phyloP scores from a whole-genome alignment of 371 early-diverging fungal species.

The Mucor velutinosus region DNA sequence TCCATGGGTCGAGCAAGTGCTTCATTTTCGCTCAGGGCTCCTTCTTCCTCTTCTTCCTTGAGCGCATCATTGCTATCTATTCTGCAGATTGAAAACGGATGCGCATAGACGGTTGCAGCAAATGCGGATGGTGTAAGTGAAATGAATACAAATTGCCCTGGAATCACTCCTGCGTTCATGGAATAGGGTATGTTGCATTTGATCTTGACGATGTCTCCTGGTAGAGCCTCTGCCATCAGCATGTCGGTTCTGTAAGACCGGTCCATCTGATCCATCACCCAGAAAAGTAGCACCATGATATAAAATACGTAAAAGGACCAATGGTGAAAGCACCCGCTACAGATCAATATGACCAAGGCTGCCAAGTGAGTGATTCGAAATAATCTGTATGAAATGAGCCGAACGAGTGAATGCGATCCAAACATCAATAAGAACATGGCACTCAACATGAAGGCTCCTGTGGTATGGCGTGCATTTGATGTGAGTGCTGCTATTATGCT shows the following conservation, averaged over 20 bases:
- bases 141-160: slow-evolving; percentile 37
- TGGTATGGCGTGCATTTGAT: slow-evolving; percentile 28
- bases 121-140: slow-evolving; percentile 17
- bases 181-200: slow-evolving; percentile 23
- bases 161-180: neutral
- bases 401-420: slow-evolving; percentile 40
- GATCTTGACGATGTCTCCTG: slow-evolving; percentile 28
- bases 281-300: slow-evolving; percentile 20
- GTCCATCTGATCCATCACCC: slow-evolving; percentile 36
- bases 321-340: slow-evolving; percentile 34
- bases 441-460: slow-evolving; percentile 24
- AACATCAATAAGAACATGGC: slow-evolving; percentile 19
- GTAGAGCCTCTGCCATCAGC: slow-evolving; percentile 19
- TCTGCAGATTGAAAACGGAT: slow-evolving; percentile 45
- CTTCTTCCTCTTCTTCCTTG: neutral
- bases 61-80: slow-evolving; percentile 6
- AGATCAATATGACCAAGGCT: slow-evolving; percentile 21
- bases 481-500: slow-evolving; percentile 14
- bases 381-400: slow-evolving; percentile 32
- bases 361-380: slow-evolving; percentile 37
- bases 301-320: slow-evolving; percentile 40
- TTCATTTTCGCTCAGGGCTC: neutral
- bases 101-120: slow-evolving; percentile 16
- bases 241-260: slow-evolving; percentile 14
- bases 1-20: neutral